Base-by-base conservation (phyloP, 2,329 filamentous ascomycete genomes). In the Colletotrichum scovillei region DNA sequence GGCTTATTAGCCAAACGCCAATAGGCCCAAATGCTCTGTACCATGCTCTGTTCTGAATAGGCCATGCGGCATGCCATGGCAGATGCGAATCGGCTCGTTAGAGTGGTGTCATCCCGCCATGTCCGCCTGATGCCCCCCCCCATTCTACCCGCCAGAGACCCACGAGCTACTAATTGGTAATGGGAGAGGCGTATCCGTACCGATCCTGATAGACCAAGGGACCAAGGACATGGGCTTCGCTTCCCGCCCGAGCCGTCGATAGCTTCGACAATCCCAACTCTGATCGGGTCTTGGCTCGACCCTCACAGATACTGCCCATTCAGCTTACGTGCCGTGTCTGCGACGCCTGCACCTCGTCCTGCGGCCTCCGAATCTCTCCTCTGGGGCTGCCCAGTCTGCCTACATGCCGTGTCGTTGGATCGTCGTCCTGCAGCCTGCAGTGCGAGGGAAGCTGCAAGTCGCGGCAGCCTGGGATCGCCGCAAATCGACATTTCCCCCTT, bases 61-160 rank as follows among this genome's bases (percentile, higher is more conserved):
- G 42, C 42, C 42, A 49, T 11, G 42, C 42, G 19, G 16, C 42
- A 49, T 49, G 42, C 42, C 42, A 49, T 49, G 42, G 42, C 19
- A n/a, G 42, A 49, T 49, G 42, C 42, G 42, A n/a, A 49, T 49
- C 42, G 42, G 19, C 19, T 49, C 19, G 6, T 49, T 49, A 49
- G 42, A n/a, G 38, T 62, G 59, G 59, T 46, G 38, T 62, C 59
- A 62, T 46, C 59, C 59, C 59, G 59, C 58, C 12, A 19, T 38
- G 57, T 32, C 32, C 57, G 32, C 57, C 19, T 59, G 57, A 38
- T 38, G 32, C 19, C 19, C 24, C 22, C 24, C 22, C 57, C 30
- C 38, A 9, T 26, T n/a, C 59, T 35, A 42, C 60, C 46, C 38
- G 28, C 26, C 42, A 63, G 19, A 63, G 59, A 52, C 24, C 19